Evolutionary conservation across 2,329 filamentous ascomycete genomes (phyloP), one percentile per base, ranked within the genome.

Genomic region (Calonectria ilicicola): DNA sequence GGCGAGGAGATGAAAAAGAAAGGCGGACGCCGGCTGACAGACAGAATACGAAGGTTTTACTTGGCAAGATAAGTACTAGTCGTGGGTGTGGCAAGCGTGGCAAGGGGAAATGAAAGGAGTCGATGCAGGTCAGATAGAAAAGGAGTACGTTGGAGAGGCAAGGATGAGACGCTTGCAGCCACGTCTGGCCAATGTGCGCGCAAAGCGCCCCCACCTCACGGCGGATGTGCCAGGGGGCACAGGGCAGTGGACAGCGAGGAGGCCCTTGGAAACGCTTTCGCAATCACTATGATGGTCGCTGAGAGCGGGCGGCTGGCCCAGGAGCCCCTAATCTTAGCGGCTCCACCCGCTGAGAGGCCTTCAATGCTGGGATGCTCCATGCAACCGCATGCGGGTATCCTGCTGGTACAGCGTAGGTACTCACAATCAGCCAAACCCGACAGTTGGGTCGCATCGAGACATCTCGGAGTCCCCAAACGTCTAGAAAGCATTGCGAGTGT

Each of bases 251-350:
- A 69, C 29, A 67, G 40, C n/a, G 53, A 40, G 53, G 53, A 9
- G 32, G 53, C 53, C 15, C 53, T 38, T 38, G 53, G 38, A 60
- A 60, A 60, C 53, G 6, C n/a, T 38, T 40, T 60, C 35, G 35
- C 35, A 60, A 60, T 60, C 35, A 12, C 53, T 40, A 35, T 26
- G 35, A 60, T 15, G 53, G 53, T 23, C 53, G 53, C 53, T 60
- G 53, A 40, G 53, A 38, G 32, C n/a, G 53, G 29, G 53, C 29
- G 32, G 53, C 29, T 58, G 65, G 65, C 26, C 46, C 49, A 44
- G 47, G 29, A 29, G 67, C 68, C 74, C 70, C 75, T 79, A 78
- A 79, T 74, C 73, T 77, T 78, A 75, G 76, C 70, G 51, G 63
- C 70, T 62, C 76, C 76, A 76, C 76, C 65, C 35, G 23, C 42